Conservation (phyloP, 208 protist species). For the Trypanosomatidae sp. region DNA sequence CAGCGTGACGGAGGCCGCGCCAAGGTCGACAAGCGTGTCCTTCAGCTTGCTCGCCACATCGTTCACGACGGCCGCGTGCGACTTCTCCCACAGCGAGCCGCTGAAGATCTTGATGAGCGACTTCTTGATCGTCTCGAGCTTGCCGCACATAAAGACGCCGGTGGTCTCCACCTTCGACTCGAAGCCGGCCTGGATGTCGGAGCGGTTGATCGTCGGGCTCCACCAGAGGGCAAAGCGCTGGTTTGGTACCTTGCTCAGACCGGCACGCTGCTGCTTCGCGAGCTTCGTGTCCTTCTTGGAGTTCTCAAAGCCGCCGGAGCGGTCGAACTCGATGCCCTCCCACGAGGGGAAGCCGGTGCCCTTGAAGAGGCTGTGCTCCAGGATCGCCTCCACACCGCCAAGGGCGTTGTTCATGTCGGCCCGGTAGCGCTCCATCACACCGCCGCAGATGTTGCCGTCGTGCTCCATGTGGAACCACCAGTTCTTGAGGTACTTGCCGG, state of each 20-base stretch:
- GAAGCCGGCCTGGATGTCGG: slow-evolving; percentile 99
- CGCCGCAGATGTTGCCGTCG: slow-evolving; percentile 99
- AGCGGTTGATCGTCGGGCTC: slow-evolving; percentile 99
- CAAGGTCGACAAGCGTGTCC: slow-evolving; percentile 99
- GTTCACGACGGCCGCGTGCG: slow-evolving; percentile 99
- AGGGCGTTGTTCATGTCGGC: slow-evolving; percentile 99
- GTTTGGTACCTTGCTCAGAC: slow-evolving; percentile 99
- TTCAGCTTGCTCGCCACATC: slow-evolving; percentile 98
- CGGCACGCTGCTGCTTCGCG: slow-evolving; percentile 99
- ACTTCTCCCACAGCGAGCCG: slow-evolving; percentile 99
- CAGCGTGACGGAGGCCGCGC: slow-evolving; percentile 97
- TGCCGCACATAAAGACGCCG: slow-evolving; percentile 99
- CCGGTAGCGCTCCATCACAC: slow-evolving; percentile 99
- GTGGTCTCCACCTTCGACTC: slow-evolving; percentile 99
- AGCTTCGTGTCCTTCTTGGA: slow-evolving; percentile 99
- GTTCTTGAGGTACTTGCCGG: slow-evolving; percentile 99
- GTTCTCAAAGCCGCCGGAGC: slow-evolving; percentile 99
- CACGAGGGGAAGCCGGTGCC: slow-evolving; percentile 99
- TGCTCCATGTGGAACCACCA: slow-evolving; percentile 99
- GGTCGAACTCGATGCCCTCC: slow-evolving; percentile 99
- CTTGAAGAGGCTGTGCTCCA: slow-evolving; percentile 99
- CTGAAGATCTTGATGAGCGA: slow-evolving; percentile 99
- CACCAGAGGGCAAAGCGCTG: slow-evolving; percentile 99
- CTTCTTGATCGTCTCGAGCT: slow-evolving; percentile 99
- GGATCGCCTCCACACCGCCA: slow-evolving; percentile 99